A percentile compares a stretch with the other conserved stretches of the same genome.
Conservation (phyloP, 352 stramenopile genomes). For the Thraustochytrium sp. region DNA sequence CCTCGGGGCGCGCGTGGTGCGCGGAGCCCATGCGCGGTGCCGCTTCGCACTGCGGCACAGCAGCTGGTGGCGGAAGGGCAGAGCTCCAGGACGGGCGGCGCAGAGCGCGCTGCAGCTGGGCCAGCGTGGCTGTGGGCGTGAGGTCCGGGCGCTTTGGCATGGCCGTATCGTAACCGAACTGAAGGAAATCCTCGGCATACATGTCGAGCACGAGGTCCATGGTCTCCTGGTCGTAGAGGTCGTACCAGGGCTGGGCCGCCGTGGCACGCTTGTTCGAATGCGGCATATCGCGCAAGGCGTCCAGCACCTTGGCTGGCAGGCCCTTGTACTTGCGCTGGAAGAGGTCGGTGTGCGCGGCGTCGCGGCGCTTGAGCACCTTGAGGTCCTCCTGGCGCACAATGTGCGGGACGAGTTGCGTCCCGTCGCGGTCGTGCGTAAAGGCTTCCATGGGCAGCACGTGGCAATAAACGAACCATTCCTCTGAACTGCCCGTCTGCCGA, state of each 20-base stretch:
- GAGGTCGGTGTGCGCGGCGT: neutral
- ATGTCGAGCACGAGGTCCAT: constrained; percentile 55
- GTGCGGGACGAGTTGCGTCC: constrained; percentile 52
- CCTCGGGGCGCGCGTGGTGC: no score
- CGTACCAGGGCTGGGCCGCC: constrained; percentile 50
- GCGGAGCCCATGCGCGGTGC: no score
- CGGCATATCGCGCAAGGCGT: constrained; percentile 54
- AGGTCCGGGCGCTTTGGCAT: constrained; percentile 52
- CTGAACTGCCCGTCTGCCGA: neutral
- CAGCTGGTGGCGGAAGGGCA: no score
- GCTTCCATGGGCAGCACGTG: constrained; percentile 54
- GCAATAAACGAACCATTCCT: constrained; percentile 52
- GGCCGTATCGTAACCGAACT: constrained; percentile 50
- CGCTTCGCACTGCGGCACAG: neutral
- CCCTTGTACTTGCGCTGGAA: neutral
- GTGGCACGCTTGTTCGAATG: constrained; percentile 52
- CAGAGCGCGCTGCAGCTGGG: no score
- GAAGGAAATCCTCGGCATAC: constrained; percentile 54
- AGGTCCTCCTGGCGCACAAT: constrained; percentile 57
- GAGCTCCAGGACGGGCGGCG: no score
- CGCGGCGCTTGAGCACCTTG: constrained; percentile 47
- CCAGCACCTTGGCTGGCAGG: constrained; percentile 49
- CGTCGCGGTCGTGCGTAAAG: constrained; percentile 51
- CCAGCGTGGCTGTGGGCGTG: neutral
- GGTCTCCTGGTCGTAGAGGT: constrained; percentile 55